Base-by-base conservation (phyloP, 2,329 filamentous ascomycete genomes). In the Akanthomyces dipterigenus region DNA sequence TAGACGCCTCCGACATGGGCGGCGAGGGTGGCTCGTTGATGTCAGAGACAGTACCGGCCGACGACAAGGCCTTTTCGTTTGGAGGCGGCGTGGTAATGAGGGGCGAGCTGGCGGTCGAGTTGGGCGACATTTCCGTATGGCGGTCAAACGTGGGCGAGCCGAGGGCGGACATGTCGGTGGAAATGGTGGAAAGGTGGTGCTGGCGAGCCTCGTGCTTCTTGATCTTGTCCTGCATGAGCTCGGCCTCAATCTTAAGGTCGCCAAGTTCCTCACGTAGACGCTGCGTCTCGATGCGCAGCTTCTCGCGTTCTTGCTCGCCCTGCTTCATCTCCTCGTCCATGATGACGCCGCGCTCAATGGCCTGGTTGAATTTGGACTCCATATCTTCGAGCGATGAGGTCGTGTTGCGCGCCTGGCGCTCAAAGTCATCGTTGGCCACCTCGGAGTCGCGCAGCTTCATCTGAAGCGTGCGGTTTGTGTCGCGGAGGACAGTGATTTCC, bases 351-450 rank as follows among this genome's bases (percentile, higher is more conserved):
- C 93, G 83, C 77, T 99, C 95, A 67, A 99, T 96, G 5, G 93
- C 86, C 61, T 96, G 85, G 73, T 97, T 98, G 76, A 95, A 97
- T 76, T 98, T 99, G 64, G 90, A 93, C 76, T 99, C 95, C 74
- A 99, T 82, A 71, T 99, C 95, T 76, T 99, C 95, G 64, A 98
- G 84, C 55, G 93, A 97, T 49, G 93, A 97, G 40, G 91, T 93
- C 31, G 93, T 97, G 75, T 97, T 95, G 68, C 95, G 88, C 67
- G 95, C 93, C 77, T 98, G 93, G 66, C 92, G 88, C 79, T 99
- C 95, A 72, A 93, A 97, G 75, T 99, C 95, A 80, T 99, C 95
- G 77, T 98, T 99, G 72, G 90, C 91, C 60, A 99, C 95, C 76
- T 99, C 95, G 68, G 93, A 96, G 73, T 99, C 95, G 67, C 95